Evolutionary conservation across 345 rosid genomes (phyloP), one percentile per base, ranked within the genome.

Genomic region (Citrus mangshanensis): DNA sequence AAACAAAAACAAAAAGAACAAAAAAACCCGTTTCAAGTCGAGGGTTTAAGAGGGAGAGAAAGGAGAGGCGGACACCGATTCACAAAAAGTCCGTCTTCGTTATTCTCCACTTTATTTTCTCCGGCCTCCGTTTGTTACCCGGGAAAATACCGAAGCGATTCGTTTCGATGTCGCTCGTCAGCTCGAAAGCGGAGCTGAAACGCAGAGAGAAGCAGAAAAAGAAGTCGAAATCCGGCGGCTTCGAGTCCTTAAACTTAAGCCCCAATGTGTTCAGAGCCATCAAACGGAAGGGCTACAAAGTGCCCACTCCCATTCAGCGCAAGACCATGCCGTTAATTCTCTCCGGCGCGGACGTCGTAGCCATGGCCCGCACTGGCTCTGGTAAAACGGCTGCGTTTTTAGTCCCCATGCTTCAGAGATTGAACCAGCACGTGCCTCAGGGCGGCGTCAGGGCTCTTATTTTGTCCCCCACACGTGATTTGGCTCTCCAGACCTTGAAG

Each of bases 341-440:
- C 79, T 82, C 97, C 54, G 99, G 99, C n/a, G 77, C 77, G 72
- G 99, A 96, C 13, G 97, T 94, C 76, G 99, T 96, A 10, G 98
- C 99, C 73, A 96, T 96, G 99, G 97, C 99, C 6, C 90, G 99
- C 27, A 96, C 99, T 2, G 99, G 99, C 65, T 96, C 99, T 4
- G 99, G 99, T 1, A 96, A 96, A 79, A 96, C 98, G 21, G 98
- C 98, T 0, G 99, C 98, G 16, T 96, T 96, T 80, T 86, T 96
- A 18, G 81, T 96, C 13, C 99, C 99, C 7, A 94, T 96, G 99
- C 87, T 96, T 16, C 92, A 96, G 91, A 90, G 81, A 86, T 88
- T 96, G 46, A 87, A 89, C 77, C 90, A 89, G 85, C 99, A 94
- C 70, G 84, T 86, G 8, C 88, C 97, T n/a, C 97, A 91, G 80